Base-by-base conservation (phyloP, 352 stramenopile species). In the Elongisporangium senticosum region DNA sequence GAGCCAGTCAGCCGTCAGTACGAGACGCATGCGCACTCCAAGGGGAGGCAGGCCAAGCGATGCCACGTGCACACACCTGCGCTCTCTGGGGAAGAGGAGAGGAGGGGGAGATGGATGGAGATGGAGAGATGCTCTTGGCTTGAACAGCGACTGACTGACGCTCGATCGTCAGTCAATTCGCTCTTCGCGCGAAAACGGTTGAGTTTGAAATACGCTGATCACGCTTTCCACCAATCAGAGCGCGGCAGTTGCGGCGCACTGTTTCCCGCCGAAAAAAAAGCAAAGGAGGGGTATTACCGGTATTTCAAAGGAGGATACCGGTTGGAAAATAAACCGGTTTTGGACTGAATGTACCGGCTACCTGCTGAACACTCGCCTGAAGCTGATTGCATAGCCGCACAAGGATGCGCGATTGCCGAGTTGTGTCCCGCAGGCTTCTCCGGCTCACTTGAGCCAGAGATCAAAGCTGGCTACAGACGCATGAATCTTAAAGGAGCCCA, bases 161-260 rank as follows among this genome's bases (percentile, higher is more conserved):
- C 20, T 14, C 47, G 22, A 56, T 58, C 37, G n/a, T 39, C 23
- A 47, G 53, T 53, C 21, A 40, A 64, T 53, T 61, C 19, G 33
- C 33, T 48, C 58, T 55, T 59, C 51, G 55, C 22, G 59, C 55
- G 62, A 66, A 56, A 52, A 26, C n/a, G 20, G 24, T 40, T 60
- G 56, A 22, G 33, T 48, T 33, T 24, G 24, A 33, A 55, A 57
- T 69, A 62, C 24, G 64, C n/a, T 33, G 56, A 17, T 21, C 26
- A 55, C 28, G 23, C 7, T 56, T 66, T 74, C 64, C 64, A 51
- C 68, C 71, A 76, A 77, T 79, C 56, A 68, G 48, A 56, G 56
- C 55, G 37, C 62, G 37, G 3, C 21, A 67, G 52, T 71, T 58
- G 61, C 64, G 63, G 8, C 33, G 54, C 69, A 67, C 61, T 61